Base-by-base conservation (phyloP, 371 early-diverging fungal species). In the Circinella umbellata region DNA sequence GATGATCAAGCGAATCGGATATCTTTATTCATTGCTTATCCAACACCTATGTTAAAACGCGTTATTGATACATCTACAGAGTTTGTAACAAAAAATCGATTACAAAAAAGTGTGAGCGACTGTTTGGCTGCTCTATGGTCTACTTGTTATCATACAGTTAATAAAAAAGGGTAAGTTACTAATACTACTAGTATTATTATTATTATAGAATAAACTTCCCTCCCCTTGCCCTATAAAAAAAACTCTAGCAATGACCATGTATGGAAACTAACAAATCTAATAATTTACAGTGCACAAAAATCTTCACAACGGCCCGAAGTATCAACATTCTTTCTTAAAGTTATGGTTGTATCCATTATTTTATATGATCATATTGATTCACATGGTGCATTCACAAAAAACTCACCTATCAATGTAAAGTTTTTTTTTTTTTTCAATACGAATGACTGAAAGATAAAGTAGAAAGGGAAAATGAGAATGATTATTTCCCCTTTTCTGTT, bases 1-100 rank as follows among this genome's bases (percentile, higher is more conserved):
- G 96, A 94, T 74, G 96, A 95, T 65, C 80, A 94, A 34, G 95
- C 97, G 60, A 96, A 96, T 75, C 85, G 90, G 15, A 95, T 98
- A 84, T 95, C 96, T 9, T 84, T 98, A 63, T 98, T 98, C 77
- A 96, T 93, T 71, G 98, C 98, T 39, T 93, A 96, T 80, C 92
- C 96, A 47, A 95, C 93, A 27, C 98, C 98, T 4, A 93, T 98
- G 93, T 81, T 95, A 54, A 95, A 94, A 80, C 82, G 91, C 27
- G 88, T 97, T 36, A 93, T 94, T 36, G 95, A 95, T 61, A 88
- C 93, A 54, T 88, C 91, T 1, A 87, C 86, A 35, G 76, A 87
- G 54, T 91, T 73, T 68, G 88, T 85, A 15, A 77, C 71, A 10
- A 68, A 85, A 39, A 79, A 85, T 49, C 69, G 79, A 13, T 70